Percentiles rank a stretch among this genome's conserved stretches.
phyloP scores from a whole-genome alignment of 2,329 filamentous ascomycete genomes.

The Phoma sp. region DNA sequence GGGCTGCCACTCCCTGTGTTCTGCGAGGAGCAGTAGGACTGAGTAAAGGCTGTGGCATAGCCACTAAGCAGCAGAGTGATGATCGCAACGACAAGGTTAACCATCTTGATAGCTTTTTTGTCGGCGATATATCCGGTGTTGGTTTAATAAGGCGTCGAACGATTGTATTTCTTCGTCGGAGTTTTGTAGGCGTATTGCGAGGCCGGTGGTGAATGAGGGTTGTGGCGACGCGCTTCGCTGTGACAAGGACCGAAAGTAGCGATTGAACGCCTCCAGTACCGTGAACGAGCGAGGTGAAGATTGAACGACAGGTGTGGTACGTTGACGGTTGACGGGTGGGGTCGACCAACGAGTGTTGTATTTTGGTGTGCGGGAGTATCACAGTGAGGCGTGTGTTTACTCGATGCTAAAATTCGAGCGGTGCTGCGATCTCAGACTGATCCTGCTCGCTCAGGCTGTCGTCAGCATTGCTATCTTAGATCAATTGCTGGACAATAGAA shows the following conservation, averaged over 20 bases:
- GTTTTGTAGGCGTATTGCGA: neutral
- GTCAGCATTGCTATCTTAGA: conserved; percentile 31
- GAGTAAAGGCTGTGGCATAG: conserved; percentile 21
- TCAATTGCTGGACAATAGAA: conserved; percentile 9
- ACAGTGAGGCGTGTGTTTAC: neutral
- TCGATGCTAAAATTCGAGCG: neutral
- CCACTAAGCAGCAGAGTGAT: conserved; percentile 22
- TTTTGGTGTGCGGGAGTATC: conserved; percentile 18
- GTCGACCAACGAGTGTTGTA: conserved; percentile 14
- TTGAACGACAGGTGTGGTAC: neutral
- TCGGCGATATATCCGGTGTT: neutral
- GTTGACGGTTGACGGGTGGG: conserved; percentile 10
- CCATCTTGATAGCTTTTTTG: conserved; percentile 2
- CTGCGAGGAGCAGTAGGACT: conserved; percentile 54
- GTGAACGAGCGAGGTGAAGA: conserved; percentile 15
- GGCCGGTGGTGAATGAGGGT: conserved; percentile 14
- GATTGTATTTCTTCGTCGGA: conserved; percentile 5
- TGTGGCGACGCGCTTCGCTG: conserved; percentile 14
- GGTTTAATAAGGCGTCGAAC: neutral
- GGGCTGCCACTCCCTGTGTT: conserved; percentile 47
- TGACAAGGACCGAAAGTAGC: conserved; percentile 22
- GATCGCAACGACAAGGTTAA: conserved; percentile 28
- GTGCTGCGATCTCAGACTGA: neutral
- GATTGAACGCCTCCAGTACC: conserved; percentile 32
- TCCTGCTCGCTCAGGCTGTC: conserved; percentile 22